A percentile compares a stretch with the other conserved stretches of the same genome.
phyloP scores from a whole-genome alignment of 2,329 filamentous ascomycete genomes.

The Cladosporium sp. region DNA sequence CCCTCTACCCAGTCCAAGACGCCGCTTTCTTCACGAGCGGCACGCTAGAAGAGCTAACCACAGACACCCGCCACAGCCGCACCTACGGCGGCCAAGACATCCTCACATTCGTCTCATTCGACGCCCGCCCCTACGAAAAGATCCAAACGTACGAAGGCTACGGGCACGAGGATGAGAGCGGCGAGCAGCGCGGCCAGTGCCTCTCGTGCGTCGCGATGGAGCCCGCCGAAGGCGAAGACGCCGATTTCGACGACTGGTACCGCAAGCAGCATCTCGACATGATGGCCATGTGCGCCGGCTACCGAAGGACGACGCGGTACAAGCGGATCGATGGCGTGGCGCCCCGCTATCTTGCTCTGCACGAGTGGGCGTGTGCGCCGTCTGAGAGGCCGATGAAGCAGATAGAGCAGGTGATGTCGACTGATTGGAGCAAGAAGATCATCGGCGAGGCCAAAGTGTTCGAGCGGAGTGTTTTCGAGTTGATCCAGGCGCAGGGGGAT shows the following conservation, averaged over 20 bases:
- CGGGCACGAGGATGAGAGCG: constrained; percentile 12
- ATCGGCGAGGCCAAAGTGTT: constrained; percentile 23
- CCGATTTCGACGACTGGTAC: constrained; percentile 33
- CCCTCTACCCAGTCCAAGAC: constrained; percentile 24
- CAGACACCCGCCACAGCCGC: constrained; percentile 15
- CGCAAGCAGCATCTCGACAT: constrained; percentile 31
- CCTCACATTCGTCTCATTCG: constrained; percentile 20
- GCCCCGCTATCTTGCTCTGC: constrained; percentile 27
- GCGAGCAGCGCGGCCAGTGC: constrained; percentile 15
- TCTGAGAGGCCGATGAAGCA: constrained; percentile 26
- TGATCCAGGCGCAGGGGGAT: constrained; percentile 23
- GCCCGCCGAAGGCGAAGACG: constrained; percentile 27
- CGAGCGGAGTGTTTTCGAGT: constrained; percentile 25
- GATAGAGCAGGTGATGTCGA: constrained; percentile 24
- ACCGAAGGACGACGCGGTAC: constrained; percentile 29
- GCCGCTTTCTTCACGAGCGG: constrained; percentile 15
- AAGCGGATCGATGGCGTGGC: constrained; percentile 21
- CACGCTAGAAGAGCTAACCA: constrained; percentile 11
- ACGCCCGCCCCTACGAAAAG: constrained; percentile 21
- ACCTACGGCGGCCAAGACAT: constrained; percentile 21
- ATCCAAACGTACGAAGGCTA: constrained; percentile 26
- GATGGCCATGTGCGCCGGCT: constrained; percentile 27
- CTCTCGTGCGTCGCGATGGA: constrained; percentile 26
- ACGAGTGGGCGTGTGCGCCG: constrained; percentile 28
- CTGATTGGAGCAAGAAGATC: constrained; percentile 31